Evolutionary conservation across 192 early-diverging fungal species (phyloP), one percentile per base, ranked within the genome.

Genomic region (Backusella westeae): DNA sequence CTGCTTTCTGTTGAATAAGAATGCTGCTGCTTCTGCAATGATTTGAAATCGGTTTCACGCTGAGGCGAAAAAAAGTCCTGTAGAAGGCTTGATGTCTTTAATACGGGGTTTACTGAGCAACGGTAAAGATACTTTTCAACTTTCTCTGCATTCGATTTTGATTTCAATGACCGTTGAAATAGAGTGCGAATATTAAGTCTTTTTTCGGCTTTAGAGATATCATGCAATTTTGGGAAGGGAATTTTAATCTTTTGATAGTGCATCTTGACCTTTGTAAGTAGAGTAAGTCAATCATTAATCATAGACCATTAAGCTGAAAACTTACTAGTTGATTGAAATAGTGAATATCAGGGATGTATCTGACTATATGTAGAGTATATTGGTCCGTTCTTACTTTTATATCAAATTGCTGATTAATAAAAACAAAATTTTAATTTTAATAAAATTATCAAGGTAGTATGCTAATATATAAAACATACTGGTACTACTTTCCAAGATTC

Each of bases 281-380:
- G 15, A 39, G 32, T 6, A 34, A 72, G 12, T 36, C 9, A 23
- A 14, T 26, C 4, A 10, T 23, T 41, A 56, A 21, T 36, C 39
- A 21, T 3, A 38, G 2, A 6, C 4, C 9, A 32, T 35, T 2
- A 19, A 0, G 23, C 7, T 8, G 1, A 21, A 7, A 12, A 6
- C 41, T 39, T 80, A 88, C 87, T 70, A 85, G 75, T 59, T 82
- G 82, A 66, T 88, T 80, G 81, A 88, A 85, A n/a, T 84, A 82
- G 35, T 83, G 36, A 76, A 88, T 79, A 69, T 88, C 87, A 32
- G 83, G 77, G 42, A 88, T 82, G 69, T 83, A 83, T 34, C 87
- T 79, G 38, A 80, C 75, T 10, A 88, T 75, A 8, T 73, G 73
- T n/a, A 85, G 63, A 39, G 81, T 67, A 67, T 74, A 69, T 6